Base-by-base conservation (phyloP, 106 monocot genomes). In the Allium sativum region DNA sequence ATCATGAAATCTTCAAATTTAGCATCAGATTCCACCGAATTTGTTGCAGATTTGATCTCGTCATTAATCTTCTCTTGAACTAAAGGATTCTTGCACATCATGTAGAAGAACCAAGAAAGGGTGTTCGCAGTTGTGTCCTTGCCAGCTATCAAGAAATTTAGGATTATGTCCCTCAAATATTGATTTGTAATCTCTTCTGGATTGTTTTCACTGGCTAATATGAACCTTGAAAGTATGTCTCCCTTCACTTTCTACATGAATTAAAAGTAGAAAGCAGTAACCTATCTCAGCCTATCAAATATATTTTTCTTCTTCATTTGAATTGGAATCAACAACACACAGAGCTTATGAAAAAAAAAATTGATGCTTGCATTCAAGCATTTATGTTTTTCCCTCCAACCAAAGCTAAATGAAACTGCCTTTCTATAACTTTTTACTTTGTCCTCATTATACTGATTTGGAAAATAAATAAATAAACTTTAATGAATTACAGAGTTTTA, bases 91-190 rank as follows among this genome's bases (percentile, higher is more conserved):
- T 79, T 84, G 73, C 84, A 84, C 3, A 84, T 53, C 76, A 74
- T 73, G 59, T 79, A 79, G 59, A 84, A 73, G 59, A 84, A 76
- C 84, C 84, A 84, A 1, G 84, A 67, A 1, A 84, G 73, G 0
- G 79, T 84, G 40, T 61, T 72, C 6, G 76, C 79, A 14, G 79
- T 58, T 10, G 79, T 84, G 63, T 84, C 84, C 67, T 72, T 84
- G 17, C 84, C 84, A 9, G 84, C 84, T 12, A 84, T 76, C 42
- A 84, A 19, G 69, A 84, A 79, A 54, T 84, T 84, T 3, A 84
- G 76, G 15, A 84, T 73, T 9, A 84, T 79, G 60, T 84, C 84
- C 16, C 79, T 68, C 47, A 84, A 44, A 57, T 84, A 84, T 18
- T 40, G 17, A 20, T 72, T 52, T 11, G 48, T 67, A 7, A 79